Conservation (phyloP, 73 alveolate species). For the Tetrahymena elliotti region DNA sequence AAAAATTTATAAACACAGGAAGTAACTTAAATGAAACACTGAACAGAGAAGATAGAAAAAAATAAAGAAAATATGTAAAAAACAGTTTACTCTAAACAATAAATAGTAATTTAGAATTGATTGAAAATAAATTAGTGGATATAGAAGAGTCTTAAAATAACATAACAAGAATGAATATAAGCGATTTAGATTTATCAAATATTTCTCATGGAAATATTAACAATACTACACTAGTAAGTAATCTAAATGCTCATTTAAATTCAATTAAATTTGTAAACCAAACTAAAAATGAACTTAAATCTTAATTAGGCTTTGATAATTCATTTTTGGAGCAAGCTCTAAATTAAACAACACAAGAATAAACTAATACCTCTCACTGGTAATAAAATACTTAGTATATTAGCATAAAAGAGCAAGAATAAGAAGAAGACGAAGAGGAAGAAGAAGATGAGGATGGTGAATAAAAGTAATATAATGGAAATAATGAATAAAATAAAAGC, state of each 20-base stretch:
- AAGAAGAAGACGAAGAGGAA: background rate
- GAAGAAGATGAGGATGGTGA: background rate
- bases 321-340: background rate
- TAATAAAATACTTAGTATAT: background rate
- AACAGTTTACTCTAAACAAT: background rate
- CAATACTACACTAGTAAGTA: background rate
- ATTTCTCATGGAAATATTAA: background rate
- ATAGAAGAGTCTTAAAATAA: background rate
- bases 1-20: background rate
- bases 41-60: background rate
- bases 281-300: background rate
- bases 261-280: background rate
- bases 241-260: background rate
- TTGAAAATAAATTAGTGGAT: background rate
- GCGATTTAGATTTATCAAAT: background rate
- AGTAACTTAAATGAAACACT: background rate
- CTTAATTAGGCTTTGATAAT: background rate
- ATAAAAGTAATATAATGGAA: background rate
- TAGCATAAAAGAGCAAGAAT: background rate
- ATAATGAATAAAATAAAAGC: background rate
- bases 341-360: background rate
- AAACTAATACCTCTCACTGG: constrained; percentile 1
- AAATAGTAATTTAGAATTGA: background rate
- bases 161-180: background rate
- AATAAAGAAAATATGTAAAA: background rate